phyloP scores from a whole-genome alignment of 257 asterid species.

The Rauvolfia tetraphylla region DNA sequence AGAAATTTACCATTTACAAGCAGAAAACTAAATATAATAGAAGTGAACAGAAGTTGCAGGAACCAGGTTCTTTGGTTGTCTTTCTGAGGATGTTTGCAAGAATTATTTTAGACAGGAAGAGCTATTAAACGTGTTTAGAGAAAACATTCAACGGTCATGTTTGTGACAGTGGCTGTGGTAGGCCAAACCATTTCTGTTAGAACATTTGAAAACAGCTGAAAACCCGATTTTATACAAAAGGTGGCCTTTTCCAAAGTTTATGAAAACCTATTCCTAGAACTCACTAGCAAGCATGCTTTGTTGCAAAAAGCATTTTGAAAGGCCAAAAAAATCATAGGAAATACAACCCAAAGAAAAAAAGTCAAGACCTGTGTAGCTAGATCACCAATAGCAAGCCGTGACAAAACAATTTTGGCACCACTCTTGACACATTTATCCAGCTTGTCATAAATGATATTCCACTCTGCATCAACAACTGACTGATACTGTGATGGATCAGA shows the following conservation, averaged over 20 bases:
- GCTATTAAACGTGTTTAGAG: neutral
- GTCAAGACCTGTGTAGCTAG: conserved; percentile 76
- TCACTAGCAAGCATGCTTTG: neutral
- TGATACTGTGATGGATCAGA: conserved; percentile 90
- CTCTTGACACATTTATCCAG: conserved; percentile 88
- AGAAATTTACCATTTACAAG: too few species aligned
- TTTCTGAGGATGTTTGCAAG: neutral
- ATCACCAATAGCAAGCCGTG: conserved; percentile 94
- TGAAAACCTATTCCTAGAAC: neutral
- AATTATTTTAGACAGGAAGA: neutral
- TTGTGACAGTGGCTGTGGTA: neutral
- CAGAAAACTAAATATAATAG: too few species aligned
- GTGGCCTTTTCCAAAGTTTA: neutral
- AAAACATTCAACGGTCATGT: neutral
- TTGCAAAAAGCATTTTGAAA: neutral
- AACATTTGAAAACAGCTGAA: neutral
- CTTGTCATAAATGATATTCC: conserved; percentile 90
- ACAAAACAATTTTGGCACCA: conserved; percentile 85
- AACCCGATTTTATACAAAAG: neutral
- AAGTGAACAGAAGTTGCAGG: too few species aligned
- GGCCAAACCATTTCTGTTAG: neutral
- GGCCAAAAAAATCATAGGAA: neutral
- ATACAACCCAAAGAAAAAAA: neutral
- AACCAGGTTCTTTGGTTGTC: neutral
- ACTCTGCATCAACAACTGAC: conserved; percentile 93